phyloP scores from a whole-genome alignment of 2,329 filamentous ascomycete genomes.

The Sphaerostilbella broomeana region DNA sequence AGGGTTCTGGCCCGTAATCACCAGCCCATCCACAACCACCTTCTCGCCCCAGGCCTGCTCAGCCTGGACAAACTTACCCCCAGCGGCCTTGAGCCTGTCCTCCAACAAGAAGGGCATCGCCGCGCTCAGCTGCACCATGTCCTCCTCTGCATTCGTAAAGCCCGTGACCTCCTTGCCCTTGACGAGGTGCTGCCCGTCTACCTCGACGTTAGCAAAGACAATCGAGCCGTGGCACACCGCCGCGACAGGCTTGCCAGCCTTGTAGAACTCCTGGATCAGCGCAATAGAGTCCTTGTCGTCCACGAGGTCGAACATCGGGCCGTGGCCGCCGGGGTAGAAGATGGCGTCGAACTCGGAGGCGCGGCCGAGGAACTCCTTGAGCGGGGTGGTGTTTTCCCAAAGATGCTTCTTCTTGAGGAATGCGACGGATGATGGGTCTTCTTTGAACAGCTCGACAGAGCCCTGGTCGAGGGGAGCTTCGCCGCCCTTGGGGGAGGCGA shows the following conservation, averaged over 20 bases:
- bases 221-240: conserved; percentile 66
- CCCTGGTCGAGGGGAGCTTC: conserved; percentile 53
- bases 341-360: conserved; percentile 57
- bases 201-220: conserved; percentile 52
- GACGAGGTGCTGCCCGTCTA: conserved; percentile 48
- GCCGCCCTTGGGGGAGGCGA: conserved; percentile 58
- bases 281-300: conserved; percentile 49
- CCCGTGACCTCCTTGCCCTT: conserved; percentile 52
- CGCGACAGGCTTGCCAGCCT: conserved; percentile 54
- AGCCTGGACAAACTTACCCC: conserved; percentile 52
- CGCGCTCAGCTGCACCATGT: conserved; percentile 39
- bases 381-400: conserved; percentile 57
- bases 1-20: conserved; percentile 56
- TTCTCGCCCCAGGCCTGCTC: conserved; percentile 41
- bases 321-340: conserved; percentile 53
- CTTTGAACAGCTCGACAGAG: conserved; percentile 49
- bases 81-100: conserved; percentile 43
- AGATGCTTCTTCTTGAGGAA: conserved; percentile 53
- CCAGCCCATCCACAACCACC: conserved; percentile 43
- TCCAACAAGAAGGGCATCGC: conserved; percentile 56
- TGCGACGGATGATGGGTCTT: conserved; percentile 43
- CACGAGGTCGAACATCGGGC: conserved; percentile 62
- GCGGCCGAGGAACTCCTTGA: conserved; percentile 50
- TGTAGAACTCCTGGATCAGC: conserved; percentile 57
- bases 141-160: conserved; percentile 54